Conservation (phyloP, 169 alveolate genomes). For the Besnoitia besnoiti region DNA sequence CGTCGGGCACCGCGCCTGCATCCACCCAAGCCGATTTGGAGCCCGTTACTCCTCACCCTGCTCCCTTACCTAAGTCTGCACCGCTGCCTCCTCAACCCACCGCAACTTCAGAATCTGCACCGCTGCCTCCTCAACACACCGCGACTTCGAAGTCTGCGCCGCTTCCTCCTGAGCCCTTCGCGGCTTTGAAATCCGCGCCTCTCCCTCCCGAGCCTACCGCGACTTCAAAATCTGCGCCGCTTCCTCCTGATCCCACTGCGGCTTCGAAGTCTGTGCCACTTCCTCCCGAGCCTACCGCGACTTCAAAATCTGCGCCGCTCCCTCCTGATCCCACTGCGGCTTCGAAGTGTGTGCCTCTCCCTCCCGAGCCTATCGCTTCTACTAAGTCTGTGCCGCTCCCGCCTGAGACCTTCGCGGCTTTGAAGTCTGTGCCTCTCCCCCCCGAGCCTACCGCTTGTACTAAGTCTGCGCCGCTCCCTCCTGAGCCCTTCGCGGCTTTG, state of each 20-base stretch:
- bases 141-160: not conserved
- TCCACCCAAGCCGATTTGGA: not conserved
- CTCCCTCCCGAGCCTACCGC: slow-evolving; percentile 22
- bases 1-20: not conserved
- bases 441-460: not conserved
- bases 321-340: not conserved
- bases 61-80: too few relatives aligned
- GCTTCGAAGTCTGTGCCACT: not conserved
- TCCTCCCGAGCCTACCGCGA: slow-evolving; percentile 13
- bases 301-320: not conserved
- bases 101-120: not conserved
- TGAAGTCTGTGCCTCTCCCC: slow-evolving; percentile 1
- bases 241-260: slow-evolving; percentile 4
- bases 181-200: not conserved
- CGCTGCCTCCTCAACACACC: not conserved
- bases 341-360: not conserved
- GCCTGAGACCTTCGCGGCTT: not conserved
- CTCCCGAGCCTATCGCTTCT: slow-evolving; percentile 23
- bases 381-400: not conserved
- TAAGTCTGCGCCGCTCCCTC: slow-evolving; percentile 23
- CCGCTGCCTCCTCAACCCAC: slow-evolving; percentile 24
- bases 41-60: not conserved
- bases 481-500: not conserved
- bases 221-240: not conserved
- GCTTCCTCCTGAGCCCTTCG: not conserved